Conservation (phyloP, 106 monocot species). For the Apostasia ramifera region DNA sequence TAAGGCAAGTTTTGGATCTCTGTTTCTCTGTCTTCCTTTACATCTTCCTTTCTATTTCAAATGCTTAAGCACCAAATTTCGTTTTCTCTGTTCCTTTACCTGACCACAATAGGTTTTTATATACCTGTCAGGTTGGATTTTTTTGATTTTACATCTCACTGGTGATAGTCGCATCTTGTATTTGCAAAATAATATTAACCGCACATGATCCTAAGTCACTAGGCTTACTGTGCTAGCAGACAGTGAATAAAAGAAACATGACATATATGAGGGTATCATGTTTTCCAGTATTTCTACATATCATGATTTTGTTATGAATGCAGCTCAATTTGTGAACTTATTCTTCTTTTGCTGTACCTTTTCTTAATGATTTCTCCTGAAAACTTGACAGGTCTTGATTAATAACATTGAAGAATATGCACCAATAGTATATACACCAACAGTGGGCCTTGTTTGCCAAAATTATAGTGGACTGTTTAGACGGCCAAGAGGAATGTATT, state of each 20-base stretch:
- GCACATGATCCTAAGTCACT: not conserved
- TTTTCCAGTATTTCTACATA: too few relatives aligned
- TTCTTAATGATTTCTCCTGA: constrained; percentile 6
- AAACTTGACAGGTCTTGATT: constrained; percentile 51
- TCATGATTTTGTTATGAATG: too few relatives aligned
- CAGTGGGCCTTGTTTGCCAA: constrained; percentile 98
- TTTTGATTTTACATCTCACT: not conserved
- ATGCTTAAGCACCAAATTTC: too few relatives aligned
- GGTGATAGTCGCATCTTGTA: not conserved
- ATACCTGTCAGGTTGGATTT: not conserved
- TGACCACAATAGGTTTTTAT: not conserved
- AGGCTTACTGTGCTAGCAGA: not conserved
- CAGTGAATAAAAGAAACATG: not conserved
- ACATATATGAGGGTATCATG: not conserved
- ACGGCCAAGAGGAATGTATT: constrained; percentile 98
- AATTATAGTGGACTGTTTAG: constrained; percentile 94
- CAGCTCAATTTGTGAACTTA: not conserved
- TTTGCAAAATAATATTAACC: not conserved
- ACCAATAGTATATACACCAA: constrained; percentile 96
- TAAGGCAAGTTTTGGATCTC: constrained; percentile 40
- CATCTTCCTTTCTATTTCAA: not conserved
- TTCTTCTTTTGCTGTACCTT: not conserved
- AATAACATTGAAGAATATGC: constrained; percentile 94
- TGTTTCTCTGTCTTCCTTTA: not conserved
- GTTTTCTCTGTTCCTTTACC: not conserved